A percentile compares a stretch with the other conserved stretches of the same genome.
phyloP scores from a whole-genome alignment of 139 green algal genomes.

The Chlorella sp. region DNA sequence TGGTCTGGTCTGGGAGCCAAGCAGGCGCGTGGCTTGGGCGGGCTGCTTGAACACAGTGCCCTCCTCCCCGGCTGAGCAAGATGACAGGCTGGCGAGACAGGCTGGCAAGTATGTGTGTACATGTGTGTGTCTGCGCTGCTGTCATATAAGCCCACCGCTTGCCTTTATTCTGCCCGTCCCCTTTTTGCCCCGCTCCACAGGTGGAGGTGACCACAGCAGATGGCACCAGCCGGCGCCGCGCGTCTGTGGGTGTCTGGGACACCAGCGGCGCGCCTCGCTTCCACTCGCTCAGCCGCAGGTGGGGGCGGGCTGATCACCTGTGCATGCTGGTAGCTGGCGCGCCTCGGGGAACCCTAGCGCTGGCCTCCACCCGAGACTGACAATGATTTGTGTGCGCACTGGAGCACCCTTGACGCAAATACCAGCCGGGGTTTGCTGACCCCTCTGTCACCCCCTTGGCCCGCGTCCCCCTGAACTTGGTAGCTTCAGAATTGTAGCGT shows the following conservation, averaged over 20 bases:
- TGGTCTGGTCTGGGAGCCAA: not conserved
- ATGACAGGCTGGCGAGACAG: not conserved
- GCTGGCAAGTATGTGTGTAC: not conserved
- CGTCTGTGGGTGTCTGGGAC: not conserved
- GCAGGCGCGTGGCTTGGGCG: not conserved
- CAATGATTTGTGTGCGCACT: too few species aligned
- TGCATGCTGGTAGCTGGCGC: not conserved
- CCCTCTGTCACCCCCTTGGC: not conserved
- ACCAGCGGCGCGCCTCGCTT: conserved; percentile 8
- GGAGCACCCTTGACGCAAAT: too few species aligned
- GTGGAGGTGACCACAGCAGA: not conserved
- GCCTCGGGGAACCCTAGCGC: not conserved
- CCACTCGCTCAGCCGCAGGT: not conserved
- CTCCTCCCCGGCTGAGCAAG: too few species aligned
- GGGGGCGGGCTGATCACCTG: not conserved
- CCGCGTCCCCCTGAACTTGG: too few species aligned
- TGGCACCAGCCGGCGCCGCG: not conserved
- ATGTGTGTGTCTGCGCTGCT: not conserved
- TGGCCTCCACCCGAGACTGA: too few species aligned
- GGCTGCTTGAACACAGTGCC: too few species aligned
- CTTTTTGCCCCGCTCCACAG: not conserved
- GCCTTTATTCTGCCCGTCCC: not conserved
- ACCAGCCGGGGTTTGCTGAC: too few species aligned
- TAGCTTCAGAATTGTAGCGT: not conserved
- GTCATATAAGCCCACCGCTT: not conserved